Evolutionary conservation across 164 flowering plant species (phyloP).

Genomic region (Magnolia kwangsiensis): DNA sequence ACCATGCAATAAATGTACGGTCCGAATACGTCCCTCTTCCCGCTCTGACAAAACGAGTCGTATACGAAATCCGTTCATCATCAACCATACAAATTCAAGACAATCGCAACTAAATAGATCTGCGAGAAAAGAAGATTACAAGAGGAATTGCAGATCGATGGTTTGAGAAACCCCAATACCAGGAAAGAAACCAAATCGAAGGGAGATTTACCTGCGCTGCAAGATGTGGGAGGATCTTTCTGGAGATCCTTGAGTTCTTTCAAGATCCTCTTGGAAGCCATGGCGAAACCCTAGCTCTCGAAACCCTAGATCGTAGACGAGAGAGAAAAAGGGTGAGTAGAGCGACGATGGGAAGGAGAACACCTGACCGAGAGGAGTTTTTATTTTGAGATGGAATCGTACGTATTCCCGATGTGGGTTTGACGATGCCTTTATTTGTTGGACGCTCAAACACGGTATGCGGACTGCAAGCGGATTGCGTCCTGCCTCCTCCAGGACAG

Average conservation of each 20-base stretch:
- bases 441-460: neutral
- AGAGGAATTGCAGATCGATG: neutral
- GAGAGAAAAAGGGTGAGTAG: neutral
- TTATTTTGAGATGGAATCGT: neutral
- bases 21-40: neutral
- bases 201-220: constrained; percentile 43
- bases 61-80: neutral
- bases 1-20: too few relatives aligned
- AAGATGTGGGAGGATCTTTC: constrained; percentile 60
- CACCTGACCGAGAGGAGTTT: neutral
- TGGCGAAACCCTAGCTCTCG: constrained; percentile 13
- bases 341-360: neutral
- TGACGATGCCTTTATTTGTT: neutral
- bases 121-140: neutral
- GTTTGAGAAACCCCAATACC: neutral
- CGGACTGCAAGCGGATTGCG: too few relatives aligned
- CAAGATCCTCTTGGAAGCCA: constrained; percentile 61
- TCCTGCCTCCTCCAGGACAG: too few relatives aligned
- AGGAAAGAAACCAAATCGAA: neutral
- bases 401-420: neutral
- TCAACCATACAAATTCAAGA: neutral
- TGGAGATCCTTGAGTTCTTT: constrained; percentile 63
- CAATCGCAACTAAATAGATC: neutral
- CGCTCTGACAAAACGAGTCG: neutral
- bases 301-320: constrained; percentile 1